Base-by-base conservation (phyloP, 306 rosid species). In the Cicer pinnatifidum region DNA sequence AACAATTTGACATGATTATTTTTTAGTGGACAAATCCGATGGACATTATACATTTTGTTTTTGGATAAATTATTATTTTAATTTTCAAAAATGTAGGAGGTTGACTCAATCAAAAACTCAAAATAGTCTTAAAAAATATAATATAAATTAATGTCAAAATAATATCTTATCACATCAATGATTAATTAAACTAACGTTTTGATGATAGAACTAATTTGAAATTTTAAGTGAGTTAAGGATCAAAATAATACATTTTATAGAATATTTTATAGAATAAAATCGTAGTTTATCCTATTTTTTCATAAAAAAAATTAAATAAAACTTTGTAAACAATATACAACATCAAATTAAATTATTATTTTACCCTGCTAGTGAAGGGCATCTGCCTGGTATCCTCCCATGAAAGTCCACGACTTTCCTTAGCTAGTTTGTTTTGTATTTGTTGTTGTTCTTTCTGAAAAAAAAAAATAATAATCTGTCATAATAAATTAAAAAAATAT, bases 401-500 rank as follows among this genome's bases (percentile, higher is more conserved):
- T 23, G 28, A 23, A 23, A 23, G 90, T 19, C 90, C 83, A 2
- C 96, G 90, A 19, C 83, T 78, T 75, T 83, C 88, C 11, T 23
- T 44, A 41, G 44, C 20, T 7, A 82, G 16, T 66, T 71, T 84
- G 69, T 62, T 41, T 59, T 60, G 65, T n/a, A 89, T 88, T 73
- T 63, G 91, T 79, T 91, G 90, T 19, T 93, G 97, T 77, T 93
- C 98, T 76, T 83, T 78, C 98, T 93, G 84, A 68, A 45, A 37
- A 5, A 8, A 35, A 1, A 6, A 6, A 59, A 6, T 12, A 65
- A 17, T 17, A 11, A 40, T 7, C 28, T 6, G 1, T 35, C 16
- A 11, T 45, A 45, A 45, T 8, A 45, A 8, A 6, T 39, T 40
- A 4, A n/a, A 11, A 62, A 47, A 20, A 2, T 43, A 61, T 52